These are phyloP conservation scores for Suillus subalutaceus DNA, from an alignment of 768 basidiomycete genomes.

Conservation along the genomic window DNA sequence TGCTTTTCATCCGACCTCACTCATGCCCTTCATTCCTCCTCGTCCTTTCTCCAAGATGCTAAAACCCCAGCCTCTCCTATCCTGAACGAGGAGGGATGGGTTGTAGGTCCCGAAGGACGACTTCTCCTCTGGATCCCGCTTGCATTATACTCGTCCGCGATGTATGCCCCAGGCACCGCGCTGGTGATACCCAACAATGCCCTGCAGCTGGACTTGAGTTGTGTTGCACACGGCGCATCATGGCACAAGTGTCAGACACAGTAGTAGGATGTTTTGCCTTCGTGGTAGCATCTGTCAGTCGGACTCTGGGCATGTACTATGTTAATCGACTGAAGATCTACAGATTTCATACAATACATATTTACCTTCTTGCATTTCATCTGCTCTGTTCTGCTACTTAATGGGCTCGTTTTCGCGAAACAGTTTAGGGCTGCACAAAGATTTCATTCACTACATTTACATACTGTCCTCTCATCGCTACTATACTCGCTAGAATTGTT, in stretches of 20 bases:
- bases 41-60: background rate
- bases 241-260: background rate
- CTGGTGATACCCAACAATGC: background rate
- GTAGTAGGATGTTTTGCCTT: too few relatives aligned
- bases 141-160: too few relatives aligned
- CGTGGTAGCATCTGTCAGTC: too few relatives aligned
- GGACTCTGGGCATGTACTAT: background rate
- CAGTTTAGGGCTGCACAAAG: too few relatives aligned
- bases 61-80: background rate
- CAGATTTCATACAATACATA: too few relatives aligned
- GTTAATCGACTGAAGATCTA: background rate
- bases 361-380: background rate
- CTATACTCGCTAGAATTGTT: background rate
- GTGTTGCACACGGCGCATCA: background rate
- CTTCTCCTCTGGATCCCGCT: constrained; percentile 9
- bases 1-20: background rate
- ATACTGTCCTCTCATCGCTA: background rate
- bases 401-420: too few relatives aligned
- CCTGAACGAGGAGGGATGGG: background rate
- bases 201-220: constrained; percentile 1
- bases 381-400: too few relatives aligned
- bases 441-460: background rate
- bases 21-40: background rate
- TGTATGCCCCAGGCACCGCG: constrained; percentile 2
- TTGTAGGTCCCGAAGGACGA: background rate